Evolutionary conservation across 2,329 filamentous ascomycete genomes (phyloP).

Genomic region (Decorospora gaudefroyi): DNA sequence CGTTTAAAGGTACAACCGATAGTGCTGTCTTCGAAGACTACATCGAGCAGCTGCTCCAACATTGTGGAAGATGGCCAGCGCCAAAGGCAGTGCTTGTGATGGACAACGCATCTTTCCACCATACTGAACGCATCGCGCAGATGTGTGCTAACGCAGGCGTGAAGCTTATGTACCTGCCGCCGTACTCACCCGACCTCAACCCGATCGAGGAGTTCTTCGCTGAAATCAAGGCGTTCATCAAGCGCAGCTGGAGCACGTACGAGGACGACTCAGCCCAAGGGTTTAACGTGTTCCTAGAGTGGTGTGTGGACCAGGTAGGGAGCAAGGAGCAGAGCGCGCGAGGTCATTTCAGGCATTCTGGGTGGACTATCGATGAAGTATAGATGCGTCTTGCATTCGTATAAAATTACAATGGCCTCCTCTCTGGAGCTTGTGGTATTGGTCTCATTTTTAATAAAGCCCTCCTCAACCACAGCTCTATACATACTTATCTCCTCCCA

Average conservation of each 20-base stretch:
- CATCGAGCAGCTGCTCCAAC: constrained; percentile 40
- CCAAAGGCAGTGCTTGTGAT: constrained; percentile 45
- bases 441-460: neutral
- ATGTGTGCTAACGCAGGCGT: constrained; percentile 42
- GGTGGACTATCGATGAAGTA: constrained; percentile 11
- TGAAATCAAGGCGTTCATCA: constrained; percentile 46
- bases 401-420: neutral
- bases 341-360: constrained; percentile 34
- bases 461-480: neutral
- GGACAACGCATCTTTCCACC: constrained; percentile 44
- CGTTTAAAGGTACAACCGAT: constrained; percentile 18
- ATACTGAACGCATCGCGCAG: constrained; percentile 32
- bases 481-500: constrained; percentile 2
- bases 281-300: constrained; percentile 37
- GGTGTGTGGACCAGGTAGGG: constrained; percentile 35
- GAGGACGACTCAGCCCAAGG: constrained; percentile 13
- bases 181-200: constrained; percentile 47
- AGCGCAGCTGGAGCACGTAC: constrained; percentile 30
- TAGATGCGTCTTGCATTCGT: too few relatives aligned
- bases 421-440: neutral
- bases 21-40: constrained; percentile 19
- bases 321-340: constrained; percentile 25
- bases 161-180: constrained; percentile 42
- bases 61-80: constrained; percentile 41
- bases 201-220: constrained; percentile 48